Evolutionary conservation across 768 basidiomycete species (phyloP).

Genomic region (Boletus speciosus): DNA sequence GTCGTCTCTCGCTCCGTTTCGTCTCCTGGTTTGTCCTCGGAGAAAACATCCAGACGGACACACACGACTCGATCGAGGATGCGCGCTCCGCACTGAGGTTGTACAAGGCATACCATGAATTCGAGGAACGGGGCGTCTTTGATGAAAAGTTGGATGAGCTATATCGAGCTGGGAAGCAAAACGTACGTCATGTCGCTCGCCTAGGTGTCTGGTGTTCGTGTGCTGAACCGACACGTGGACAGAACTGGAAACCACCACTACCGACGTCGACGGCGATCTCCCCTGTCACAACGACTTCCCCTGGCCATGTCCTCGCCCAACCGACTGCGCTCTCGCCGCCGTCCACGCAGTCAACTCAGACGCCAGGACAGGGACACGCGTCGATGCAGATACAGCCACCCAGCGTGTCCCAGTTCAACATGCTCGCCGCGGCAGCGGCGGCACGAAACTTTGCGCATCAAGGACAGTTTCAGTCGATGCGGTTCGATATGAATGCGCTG

Average conservation of each 20-base stretch:
- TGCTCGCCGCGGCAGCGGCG: constrained; percentile 25
- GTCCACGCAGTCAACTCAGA: constrained; percentile 2
- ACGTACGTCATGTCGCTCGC: constrained; percentile 43
- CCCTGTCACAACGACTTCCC: background rate
- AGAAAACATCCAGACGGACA: constrained; percentile 89
- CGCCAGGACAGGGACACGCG: background rate
- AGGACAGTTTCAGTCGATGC: constrained; percentile 21
- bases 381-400: background rate
- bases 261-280: constrained; percentile 8
- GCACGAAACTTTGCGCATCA: constrained; percentile 25
- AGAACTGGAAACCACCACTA: constrained; percentile 59
- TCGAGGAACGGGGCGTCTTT: constrained; percentile 73
- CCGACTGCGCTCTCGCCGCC: constrained; percentile 1
- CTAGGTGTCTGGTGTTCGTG: background rate
- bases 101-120: constrained; percentile 75
- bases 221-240: constrained; percentile 1
- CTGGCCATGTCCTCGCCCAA: background rate
- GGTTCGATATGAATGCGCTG: constrained; percentile 9
- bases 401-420: constrained; percentile 25
- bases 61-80: constrained; percentile 98
- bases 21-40: constrained; percentile 92
- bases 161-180: constrained; percentile 73
- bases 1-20: constrained; percentile 88
- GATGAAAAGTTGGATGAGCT: constrained; percentile 86
- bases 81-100: constrained; percentile 81